Conservation (phyloP, 768 basidiomycete species). For the Tephrocybe sp. region DNA sequence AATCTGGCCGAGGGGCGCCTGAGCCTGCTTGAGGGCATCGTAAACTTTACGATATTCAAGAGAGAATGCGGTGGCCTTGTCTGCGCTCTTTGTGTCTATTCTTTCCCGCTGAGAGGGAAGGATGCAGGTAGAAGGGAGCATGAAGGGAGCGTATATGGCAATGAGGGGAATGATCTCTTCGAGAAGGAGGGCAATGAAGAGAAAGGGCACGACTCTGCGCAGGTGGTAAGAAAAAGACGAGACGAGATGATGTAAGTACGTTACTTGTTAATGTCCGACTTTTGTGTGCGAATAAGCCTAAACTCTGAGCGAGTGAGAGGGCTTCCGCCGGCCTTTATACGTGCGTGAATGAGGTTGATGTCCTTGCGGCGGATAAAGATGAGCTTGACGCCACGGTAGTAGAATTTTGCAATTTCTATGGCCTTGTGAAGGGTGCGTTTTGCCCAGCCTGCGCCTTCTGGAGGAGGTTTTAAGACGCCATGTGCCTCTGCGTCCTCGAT, state of each 20-base stretch:
- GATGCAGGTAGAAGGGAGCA: conserved; percentile 85
- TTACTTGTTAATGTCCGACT: conserved; percentile 70
- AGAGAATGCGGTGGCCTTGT: conserved; percentile 41
- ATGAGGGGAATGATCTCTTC: conserved; percentile 85
- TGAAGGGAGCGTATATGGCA: conserved; percentile 79
- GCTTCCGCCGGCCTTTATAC: conserved; percentile 57
- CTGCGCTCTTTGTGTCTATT: conserved; percentile 54
- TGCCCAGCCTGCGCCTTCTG: conserved; percentile 55
- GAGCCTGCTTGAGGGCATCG: conserved; percentile 28
- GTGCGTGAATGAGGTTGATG: conserved; percentile 48
- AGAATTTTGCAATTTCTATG: conserved; percentile 73
- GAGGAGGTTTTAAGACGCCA: conserved; percentile 68
- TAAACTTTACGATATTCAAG: conserved; percentile 34
- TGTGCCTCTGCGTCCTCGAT: conserved; percentile 62
- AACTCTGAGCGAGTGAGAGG: conserved; percentile 66
- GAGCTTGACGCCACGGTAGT: conserved; percentile 71
- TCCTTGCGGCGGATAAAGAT: conserved; percentile 61
- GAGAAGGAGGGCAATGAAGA: conserved; percentile 66
- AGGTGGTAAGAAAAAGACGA: conserved; percentile 12
- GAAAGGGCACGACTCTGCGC: conserved; percentile 71
- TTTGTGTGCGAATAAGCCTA: conserved; percentile 65
- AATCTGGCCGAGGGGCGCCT: conserved; percentile 31
- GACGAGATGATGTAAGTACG: conserved; percentile 6
- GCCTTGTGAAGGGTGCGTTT: conserved; percentile 46
- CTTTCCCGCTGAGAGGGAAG: conserved; percentile 73